Percentiles rank a stretch among this genome's conserved stretches.
These are phyloP conservation scores for Phialemoniopsis sp. DNA, from an alignment of 2,329 filamentous ascomycete species.

Conservation along the genomic window DNA sequence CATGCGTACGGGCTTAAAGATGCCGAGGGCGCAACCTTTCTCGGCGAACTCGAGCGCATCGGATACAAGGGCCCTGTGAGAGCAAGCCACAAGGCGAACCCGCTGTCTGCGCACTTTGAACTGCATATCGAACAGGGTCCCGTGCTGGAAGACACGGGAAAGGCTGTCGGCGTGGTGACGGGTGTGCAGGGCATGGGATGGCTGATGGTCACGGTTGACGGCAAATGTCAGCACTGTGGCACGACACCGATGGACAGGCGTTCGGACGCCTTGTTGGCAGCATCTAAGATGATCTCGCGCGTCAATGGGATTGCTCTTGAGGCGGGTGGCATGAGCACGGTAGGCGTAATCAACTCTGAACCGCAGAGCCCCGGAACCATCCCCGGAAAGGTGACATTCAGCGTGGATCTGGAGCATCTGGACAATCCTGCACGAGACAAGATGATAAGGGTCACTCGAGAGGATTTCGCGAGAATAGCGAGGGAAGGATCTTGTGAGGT, in stretches of 20 bases:
- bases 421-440: no score
- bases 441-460: no score
- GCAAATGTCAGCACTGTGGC: constrained; percentile 26
- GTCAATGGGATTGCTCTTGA: no score
- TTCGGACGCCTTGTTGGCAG: no score
- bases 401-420: no score
- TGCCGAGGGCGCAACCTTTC: constrained; percentile 8
- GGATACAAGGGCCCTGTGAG: constrained; percentile 10
- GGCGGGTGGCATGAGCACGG: no score
- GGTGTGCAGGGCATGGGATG: constrained; percentile 16
- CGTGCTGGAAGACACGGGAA: constrained; percentile 8
- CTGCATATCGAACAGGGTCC: constrained; percentile 15
- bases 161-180: constrained; percentile 10
- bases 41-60: constrained; percentile 11
- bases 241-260: constrained; percentile 19
- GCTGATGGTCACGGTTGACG: constrained; percentile 20
- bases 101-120: constrained; percentile 14
- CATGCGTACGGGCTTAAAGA: constrained; percentile 6
- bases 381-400: no score
- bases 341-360: no score
- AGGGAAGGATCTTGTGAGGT: no score
- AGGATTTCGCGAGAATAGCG: no score
- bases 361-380: no score
- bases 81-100: constrained; percentile 8
- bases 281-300: no score